phyloP scores from a whole-genome alignment of 345 rosid species.

The Eucalyptus shirleyi region DNA sequence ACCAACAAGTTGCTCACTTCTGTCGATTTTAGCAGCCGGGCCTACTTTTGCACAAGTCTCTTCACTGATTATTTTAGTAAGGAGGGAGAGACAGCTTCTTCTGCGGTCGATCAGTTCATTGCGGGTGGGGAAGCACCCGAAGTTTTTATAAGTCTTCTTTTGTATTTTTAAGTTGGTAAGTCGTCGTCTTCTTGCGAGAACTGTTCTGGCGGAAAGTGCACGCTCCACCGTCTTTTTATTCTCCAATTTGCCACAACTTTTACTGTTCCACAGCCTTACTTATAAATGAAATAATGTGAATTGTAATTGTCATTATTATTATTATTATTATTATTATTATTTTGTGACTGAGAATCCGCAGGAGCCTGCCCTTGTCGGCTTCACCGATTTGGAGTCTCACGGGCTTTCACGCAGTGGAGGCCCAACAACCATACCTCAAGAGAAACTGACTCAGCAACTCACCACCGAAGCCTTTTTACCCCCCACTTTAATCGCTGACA shows the following conservation, averaged over 20 bases:
- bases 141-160: not conserved
- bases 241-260: not conserved
- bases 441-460: fast-evolving
- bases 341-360: too few species aligned
- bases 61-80: not conserved
- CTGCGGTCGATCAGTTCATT: not conserved
- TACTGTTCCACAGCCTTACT: not conserved
- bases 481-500: too few species aligned
- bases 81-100: not conserved
- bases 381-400: too few species aligned
- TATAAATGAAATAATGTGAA: too few species aligned
- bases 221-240: not conserved
- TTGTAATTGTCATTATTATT: too few species aligned
- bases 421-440: too few species aligned
- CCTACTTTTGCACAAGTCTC: not conserved
- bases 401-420: fast-evolving
- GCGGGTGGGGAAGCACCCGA: not conserved
- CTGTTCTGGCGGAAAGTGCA: not conserved
- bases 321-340: too few species aligned
- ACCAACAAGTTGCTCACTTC: not conserved
- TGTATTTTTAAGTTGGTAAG: not conserved
- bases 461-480: fast-evolving
- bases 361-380: too few species aligned
- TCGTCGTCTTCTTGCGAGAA: not conserved
- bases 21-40: not conserved